Percentiles rank a stretch among this genome's conserved stretches.
Conservation (phyloP, 2,329 filamentous ascomycete species). For the Kalmusia sp. region DNA sequence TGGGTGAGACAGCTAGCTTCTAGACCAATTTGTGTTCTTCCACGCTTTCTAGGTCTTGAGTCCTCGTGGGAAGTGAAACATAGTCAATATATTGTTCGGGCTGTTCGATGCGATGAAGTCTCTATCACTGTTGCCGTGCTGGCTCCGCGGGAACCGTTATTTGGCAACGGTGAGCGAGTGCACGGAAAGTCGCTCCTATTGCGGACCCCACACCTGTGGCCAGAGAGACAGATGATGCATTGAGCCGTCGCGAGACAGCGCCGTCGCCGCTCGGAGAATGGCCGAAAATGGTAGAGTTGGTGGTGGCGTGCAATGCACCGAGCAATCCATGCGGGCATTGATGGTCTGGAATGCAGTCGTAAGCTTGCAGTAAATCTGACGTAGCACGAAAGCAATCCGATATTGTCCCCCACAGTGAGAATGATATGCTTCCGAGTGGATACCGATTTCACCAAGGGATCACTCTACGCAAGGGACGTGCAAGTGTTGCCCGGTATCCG, state of each 20-base stretch:
- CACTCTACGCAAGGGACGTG: conserved; percentile 4
- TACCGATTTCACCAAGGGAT: neutral
- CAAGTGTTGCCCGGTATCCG: neutral
- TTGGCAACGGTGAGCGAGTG: neutral
- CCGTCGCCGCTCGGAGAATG: no score
- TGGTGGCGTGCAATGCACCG: neutral
- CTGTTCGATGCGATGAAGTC: neutral
- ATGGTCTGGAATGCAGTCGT: conserved; percentile 3
- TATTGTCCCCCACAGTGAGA: neutral
- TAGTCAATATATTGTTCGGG: neutral
- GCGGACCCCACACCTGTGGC: neutral
- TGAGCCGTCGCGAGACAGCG: no score
- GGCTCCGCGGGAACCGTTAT: neutral
- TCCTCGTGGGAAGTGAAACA: conserved; percentile 1
- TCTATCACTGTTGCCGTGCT: neutral
- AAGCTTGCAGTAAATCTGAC: neutral
- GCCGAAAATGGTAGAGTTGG: no score
- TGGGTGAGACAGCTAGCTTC: neutral
- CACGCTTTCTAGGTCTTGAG: neutral
- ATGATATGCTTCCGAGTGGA: neutral
- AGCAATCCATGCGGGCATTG: neutral
- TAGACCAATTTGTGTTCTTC: neutral
- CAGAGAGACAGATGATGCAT: neutral
- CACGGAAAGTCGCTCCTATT: neutral
- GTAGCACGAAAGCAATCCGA: neutral